Percentiles rank a stretch among this genome's conserved stretches.
Evolutionary conservation across 108 stramenopile species (phyloP).

Genomic region (Pseudonitzschia delicatissima): DNA sequence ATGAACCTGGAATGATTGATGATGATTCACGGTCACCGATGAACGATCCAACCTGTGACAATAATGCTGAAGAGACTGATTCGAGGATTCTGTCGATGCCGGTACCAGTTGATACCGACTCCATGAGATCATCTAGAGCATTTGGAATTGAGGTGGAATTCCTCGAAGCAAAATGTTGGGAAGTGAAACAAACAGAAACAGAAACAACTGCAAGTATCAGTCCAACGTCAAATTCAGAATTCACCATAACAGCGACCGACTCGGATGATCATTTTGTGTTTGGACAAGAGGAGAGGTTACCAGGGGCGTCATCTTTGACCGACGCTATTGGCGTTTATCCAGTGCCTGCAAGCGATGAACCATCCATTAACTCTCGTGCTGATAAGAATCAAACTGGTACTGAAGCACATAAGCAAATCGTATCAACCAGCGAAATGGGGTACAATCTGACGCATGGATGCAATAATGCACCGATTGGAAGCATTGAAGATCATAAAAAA

Average conservation of each 20-base stretch:
- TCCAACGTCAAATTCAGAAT: conserved; percentile 1
- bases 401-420: no score
- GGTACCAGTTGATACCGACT: neutral
- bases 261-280: neutral
- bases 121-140: neutral
- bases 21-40: neutral
- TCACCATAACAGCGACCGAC: neutral
- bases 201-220: neutral
- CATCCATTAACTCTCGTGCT: no score
- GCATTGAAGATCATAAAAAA: neutral
- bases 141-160: neutral
- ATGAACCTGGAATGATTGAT: neutral
- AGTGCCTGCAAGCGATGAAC: no score
- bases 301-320: neutral
- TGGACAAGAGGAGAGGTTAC: neutral
- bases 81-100: neutral
- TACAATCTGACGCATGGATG: no score
- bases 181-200: neutral
- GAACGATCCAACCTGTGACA: no score
- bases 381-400: no score
- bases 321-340: no score
- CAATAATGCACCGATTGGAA: no score
- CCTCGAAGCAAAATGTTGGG: neutral
- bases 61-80: neutral
- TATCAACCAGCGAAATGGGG: no score